These are phyloP conservation scores for Seiridium cupressi DNA, from an alignment of 2,329 filamentous ascomycete genomes.

Conservation along the genomic window DNA sequence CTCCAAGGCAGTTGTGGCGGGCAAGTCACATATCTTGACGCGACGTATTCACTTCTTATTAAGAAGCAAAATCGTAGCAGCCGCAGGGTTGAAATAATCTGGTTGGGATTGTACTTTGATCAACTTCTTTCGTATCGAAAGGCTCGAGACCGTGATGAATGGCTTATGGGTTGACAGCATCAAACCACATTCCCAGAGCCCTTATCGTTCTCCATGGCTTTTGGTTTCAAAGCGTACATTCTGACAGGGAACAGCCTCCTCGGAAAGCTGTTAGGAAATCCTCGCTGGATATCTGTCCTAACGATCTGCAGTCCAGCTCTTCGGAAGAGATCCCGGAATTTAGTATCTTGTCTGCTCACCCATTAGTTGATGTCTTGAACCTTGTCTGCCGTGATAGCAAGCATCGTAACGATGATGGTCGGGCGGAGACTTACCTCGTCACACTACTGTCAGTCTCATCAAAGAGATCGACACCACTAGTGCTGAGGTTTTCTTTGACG, in stretches of 20 bases:
- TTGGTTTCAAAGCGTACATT: slow-evolving; percentile 71
- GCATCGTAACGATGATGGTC: background rate
- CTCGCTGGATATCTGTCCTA: slow-evolving; percentile 67
- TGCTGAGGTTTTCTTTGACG: slow-evolving; percentile 77
- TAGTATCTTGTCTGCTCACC: slow-evolving; percentile 48
- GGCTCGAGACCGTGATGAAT: no score
- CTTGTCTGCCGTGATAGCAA: background rate
- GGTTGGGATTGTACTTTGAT: no score
- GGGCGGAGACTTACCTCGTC: slow-evolving; percentile 50
- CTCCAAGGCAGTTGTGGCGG: no score
- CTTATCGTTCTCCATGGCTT: no score
- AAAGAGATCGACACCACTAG: slow-evolving; percentile 62
- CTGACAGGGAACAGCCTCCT: slow-evolving; percentile 65
- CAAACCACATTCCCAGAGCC: no score
- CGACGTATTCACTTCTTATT: no score
- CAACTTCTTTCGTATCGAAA: no score
- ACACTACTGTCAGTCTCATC: slow-evolving; percentile 76
- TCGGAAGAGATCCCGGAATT: slow-evolving; percentile 68
- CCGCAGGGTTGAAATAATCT: no score
- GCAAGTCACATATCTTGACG: no score
- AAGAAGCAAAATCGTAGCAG: no score
- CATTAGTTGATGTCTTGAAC: no score
- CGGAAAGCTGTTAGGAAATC: slow-evolving; percentile 30
- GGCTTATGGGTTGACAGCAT: no score
- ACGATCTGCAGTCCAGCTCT: slow-evolving; percentile 68